phyloP scores from a whole-genome alignment of 202 grass and related monocot species.

The Setaria italica region DNA sequence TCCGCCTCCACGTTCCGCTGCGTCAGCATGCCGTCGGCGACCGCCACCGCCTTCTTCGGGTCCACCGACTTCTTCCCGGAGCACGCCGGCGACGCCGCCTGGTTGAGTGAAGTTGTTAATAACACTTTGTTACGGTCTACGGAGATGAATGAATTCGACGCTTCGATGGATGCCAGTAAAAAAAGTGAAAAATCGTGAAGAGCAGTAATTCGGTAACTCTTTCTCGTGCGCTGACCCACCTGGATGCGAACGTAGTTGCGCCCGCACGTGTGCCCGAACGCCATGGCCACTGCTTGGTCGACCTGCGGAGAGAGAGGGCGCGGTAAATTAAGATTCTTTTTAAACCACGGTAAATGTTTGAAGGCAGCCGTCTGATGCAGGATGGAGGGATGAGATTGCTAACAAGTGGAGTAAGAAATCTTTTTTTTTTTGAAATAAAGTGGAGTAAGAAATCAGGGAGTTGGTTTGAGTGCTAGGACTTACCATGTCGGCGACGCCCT shows the following conservation, averaged over 20 bases:
- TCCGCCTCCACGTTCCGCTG: constrained; percentile 75
- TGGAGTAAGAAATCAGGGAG: neutral
- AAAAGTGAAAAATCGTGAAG: neutral
- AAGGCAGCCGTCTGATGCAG: neutral
- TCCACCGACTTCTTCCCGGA: constrained; percentile 37
- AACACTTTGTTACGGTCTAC: neutral
- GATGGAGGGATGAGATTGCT: neutral
- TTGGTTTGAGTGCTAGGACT: neutral
- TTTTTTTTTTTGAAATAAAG: no score
- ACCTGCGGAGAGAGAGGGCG: constrained; percentile 37
- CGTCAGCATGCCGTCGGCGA: constrained; percentile 70
- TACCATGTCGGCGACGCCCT: constrained; percentile 94
- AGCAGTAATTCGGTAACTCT: neutral
- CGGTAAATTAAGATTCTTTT: neutral
- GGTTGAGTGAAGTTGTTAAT: neutral
- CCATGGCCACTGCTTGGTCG: constrained; percentile 76
- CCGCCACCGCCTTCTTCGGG: constrained; percentile 43
- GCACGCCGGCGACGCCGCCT: constrained; percentile 41
- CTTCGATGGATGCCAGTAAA: neutral
- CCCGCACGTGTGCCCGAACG: constrained; percentile 64
- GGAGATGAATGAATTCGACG: neutral
- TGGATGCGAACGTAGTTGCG: constrained; percentile 72
- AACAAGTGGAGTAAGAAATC: neutral
- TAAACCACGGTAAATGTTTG: neutral
- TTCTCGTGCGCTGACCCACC: constrained; percentile 39